Base-by-base conservation (phyloP, 2,329 filamentous ascomycete species). In the Bipolaris sorokiniana region DNA sequence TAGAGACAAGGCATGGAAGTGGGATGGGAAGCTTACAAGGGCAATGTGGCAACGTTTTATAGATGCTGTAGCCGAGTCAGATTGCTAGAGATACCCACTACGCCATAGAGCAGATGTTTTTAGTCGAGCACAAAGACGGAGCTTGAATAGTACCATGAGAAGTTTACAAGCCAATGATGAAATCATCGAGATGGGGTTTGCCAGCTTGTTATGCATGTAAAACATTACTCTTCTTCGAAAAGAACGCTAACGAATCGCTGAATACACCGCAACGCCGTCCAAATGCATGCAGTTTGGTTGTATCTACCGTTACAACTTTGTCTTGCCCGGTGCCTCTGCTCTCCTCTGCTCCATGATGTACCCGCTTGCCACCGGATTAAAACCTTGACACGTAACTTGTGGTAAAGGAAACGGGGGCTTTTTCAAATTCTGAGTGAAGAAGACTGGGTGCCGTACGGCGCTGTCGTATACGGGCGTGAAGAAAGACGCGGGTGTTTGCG, bases 371-470 rank as follows among this genome's bases (percentile, higher is more conserved):
- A 78, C 79, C 4, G 80, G 80, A 63, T 67, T 80, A 59, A 75
- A 74, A 1, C 70, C 73, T 20, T 73, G 70, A 41, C 73, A 73
- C 11, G 70, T 66, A 31, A 66, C 59, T 15, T 73, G 62, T 11
- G 76, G 77, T 56, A 80, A 65, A 0, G 78, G 70, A 20, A 82
- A 78, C 5, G 86, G 83, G 2, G 83, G 81, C 65, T 82, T 84
- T 56, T 83, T 83, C 48, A 91, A 77, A 49, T 82, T 81, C 28
- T 85, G 80, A 0, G 89, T 90, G 77, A 92, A 92, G 77, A 93
- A 93, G 1, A 91, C 90, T 0, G 90, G 90, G 64, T 93, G 90
- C 23, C 85, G 79, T 37, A 80, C 81, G 1, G 89, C 85, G 9
- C 85, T 79, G 71, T 89, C 82, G 69, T 83, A 84, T 5, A 72